Percentiles rank a stretch among this genome's conserved stretches.
phyloP scores from a whole-genome alignment of 2,329 filamentous ascomycete genomes.

The Leptographium wingfieldii region DNA sequence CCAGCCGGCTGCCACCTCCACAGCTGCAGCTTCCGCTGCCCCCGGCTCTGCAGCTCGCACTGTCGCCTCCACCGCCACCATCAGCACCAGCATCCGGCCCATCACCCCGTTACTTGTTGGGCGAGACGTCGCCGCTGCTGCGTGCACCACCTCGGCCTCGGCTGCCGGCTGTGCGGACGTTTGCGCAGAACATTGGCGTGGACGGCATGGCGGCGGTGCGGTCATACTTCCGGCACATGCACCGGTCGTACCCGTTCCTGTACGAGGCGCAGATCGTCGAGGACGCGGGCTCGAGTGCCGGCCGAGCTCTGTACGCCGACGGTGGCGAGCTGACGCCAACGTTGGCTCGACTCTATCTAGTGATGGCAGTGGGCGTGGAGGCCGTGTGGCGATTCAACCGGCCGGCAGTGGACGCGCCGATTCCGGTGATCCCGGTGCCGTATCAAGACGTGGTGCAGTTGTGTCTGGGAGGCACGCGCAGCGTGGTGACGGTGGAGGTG shows the following conservation, averaged over 20 bases:
- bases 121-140: conserved; percentile 15
- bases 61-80: too few relatives aligned
- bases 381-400: conserved; percentile 29
- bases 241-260: conserved; percentile 32
- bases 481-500: conserved; percentile 26
- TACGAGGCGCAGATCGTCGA: conserved; percentile 22
- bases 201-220: conserved; percentile 20
- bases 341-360: conserved; percentile 25
- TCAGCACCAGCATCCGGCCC: too few relatives aligned
- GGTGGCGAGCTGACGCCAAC: conserved; percentile 17
- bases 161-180: background rate
- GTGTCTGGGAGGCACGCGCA: conserved; percentile 18
- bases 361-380: conserved; percentile 33
- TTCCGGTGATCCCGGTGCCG: conserved; percentile 22
- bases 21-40: too few relatives aligned
- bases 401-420: conserved; percentile 17
- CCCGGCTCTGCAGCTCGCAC: too few relatives aligned
- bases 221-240: conserved; percentile 32
- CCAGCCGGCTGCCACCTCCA: too few relatives aligned
- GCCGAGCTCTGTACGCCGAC: conserved; percentile 5
- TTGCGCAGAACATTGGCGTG: conserved; percentile 1
- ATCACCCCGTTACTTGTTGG: too few relatives aligned
- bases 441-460: conserved; percentile 28
- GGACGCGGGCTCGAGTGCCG: conserved; percentile 20
- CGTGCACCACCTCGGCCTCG: background rate